Percentiles rank a stretch among this genome's conserved stretches.
Conservation (phyloP, 2,329 filamentous ascomycete species). For the Claviceps sp. region DNA sequence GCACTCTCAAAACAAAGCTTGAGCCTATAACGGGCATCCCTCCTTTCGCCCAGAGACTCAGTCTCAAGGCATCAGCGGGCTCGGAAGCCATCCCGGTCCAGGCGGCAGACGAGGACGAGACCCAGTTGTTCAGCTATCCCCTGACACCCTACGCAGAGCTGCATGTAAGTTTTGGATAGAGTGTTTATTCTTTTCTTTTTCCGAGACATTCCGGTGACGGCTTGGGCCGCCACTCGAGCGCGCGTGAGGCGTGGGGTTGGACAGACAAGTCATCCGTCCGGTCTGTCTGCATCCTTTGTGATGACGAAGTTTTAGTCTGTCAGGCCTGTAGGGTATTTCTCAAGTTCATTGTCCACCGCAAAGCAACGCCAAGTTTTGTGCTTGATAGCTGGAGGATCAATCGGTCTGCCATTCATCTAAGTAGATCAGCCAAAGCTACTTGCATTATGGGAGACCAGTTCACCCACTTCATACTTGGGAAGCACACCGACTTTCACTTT, state of each 20-base stretch:
- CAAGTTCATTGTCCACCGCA: no score
- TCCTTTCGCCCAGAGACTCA: slow-evolving; percentile 62
- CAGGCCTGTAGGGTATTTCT: no score
- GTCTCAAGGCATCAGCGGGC: slow-evolving; percentile 43
- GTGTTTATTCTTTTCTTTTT: slow-evolving; percentile 8
- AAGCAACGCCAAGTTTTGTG: no score
- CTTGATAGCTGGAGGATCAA: no score
- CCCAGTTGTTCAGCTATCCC: slow-evolving; percentile 49
- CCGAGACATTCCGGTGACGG: slow-evolving; percentile 4
- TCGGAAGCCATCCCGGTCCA: slow-evolving; percentile 52
- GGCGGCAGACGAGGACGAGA: slow-evolving; percentile 59
- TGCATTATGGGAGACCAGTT: no score
- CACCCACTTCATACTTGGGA: no score
- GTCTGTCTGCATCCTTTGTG: no score
- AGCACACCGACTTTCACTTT: no score
- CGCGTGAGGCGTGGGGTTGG: background rate
- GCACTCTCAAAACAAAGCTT: slow-evolving; percentile 71
- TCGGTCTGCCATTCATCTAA: no score
- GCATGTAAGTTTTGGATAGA: slow-evolving; percentile 46
- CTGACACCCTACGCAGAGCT: slow-evolving; percentile 66
- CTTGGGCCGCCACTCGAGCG: background rate
- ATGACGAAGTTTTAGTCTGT: no score
- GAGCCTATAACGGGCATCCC: slow-evolving; percentile 90
- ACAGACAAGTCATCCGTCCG: background rate
- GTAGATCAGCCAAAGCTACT: no score